These are phyloP conservation scores for Tilletiaria anomala DNA, from an alignment of 1,284 basidiomycete species.

Conservation along the genomic window DNA sequence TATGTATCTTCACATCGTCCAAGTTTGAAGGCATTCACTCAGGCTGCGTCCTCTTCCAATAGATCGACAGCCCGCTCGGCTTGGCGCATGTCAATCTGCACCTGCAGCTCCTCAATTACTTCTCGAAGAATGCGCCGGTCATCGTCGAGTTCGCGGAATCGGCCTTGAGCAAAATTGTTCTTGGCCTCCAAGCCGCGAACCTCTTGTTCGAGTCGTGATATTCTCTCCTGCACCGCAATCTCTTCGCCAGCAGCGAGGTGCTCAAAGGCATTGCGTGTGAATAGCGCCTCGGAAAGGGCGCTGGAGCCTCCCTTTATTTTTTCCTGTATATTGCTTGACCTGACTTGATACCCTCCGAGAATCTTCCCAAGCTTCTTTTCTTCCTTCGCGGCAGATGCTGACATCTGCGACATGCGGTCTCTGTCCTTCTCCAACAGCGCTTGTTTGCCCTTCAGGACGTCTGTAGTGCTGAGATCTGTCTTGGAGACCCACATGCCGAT, in stretches of 20 bases:
- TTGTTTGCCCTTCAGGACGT: slow-evolving; percentile 54
- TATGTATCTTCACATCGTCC: too few species aligned
- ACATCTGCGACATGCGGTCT: slow-evolving; percentile 66
- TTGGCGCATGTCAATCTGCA: too few species aligned
- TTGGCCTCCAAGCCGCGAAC: slow-evolving; percentile 17
- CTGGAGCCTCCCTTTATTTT: slow-evolving; percentile 11
- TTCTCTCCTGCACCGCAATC: slow-evolving; percentile 18
- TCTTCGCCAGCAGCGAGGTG: slow-evolving; percentile 20
- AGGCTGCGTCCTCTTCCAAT: too few species aligned
- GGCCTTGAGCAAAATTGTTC: slow-evolving; percentile 20
- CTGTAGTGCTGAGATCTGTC: slow-evolving; percentile 47
- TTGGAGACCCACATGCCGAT: slow-evolving; percentile 57
- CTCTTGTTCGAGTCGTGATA: slow-evolving; percentile 19
- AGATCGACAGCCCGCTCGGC: too few species aligned
- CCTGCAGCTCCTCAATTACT: background rate
- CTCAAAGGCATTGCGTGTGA: slow-evolving; percentile 21
- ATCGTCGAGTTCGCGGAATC: slow-evolving; percentile 18
- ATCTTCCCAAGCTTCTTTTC: slow-evolving; percentile 83
- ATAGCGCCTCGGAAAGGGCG: slow-evolving; percentile 11
- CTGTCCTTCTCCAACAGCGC: slow-evolving; percentile 53
- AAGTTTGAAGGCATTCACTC: too few species aligned
- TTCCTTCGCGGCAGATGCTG: slow-evolving; percentile 62
- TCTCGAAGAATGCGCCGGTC: slow-evolving; percentile 1
- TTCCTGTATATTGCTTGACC: slow-evolving; percentile 56
- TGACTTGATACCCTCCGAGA: slow-evolving; percentile 76